Conservation (phyloP, 78 protist genomes). For the Blattamonas nauphoetae region DNA sequence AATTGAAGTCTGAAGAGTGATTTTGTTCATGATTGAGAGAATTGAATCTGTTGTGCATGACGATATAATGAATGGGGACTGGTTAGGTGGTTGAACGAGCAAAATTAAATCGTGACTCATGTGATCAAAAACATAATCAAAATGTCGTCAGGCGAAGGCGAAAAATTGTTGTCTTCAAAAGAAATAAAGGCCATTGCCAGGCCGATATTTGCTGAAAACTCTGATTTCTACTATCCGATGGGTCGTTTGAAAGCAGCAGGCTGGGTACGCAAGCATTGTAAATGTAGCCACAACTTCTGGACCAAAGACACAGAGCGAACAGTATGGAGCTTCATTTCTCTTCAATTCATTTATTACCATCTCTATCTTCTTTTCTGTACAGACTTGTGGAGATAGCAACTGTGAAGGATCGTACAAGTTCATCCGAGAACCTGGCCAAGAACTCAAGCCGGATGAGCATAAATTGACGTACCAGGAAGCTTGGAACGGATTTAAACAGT, state of each 20-base stretch:
- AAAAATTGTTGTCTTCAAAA: no score
- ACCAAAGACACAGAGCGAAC: not conserved
- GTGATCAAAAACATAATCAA: no score
- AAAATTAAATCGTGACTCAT: no score
- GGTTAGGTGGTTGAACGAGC: no score
- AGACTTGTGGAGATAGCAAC: constrained; percentile 20
- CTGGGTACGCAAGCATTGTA: not conserved
- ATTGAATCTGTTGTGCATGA: no score
- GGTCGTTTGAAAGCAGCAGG: not conserved
- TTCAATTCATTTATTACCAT: not conserved
- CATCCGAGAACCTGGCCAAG: constrained; percentile 11
- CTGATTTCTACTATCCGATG: constrained; percentile 26
- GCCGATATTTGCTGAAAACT: constrained; percentile 3
- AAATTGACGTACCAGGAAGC: constrained; percentile 20
- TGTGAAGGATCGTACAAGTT: constrained; percentile 22
- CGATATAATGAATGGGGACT: no score
- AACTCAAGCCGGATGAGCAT: not conserved
- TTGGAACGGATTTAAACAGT: constrained; percentile 13
- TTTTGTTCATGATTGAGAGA: no score
- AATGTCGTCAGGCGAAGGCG: no score
- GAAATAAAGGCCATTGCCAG: constrained; percentile 16
- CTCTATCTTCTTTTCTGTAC: not conserved
- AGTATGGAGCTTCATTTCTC: not conserved
- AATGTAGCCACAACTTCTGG: constrained; percentile 26
- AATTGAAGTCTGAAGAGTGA: no score